phyloP scores from a whole-genome alignment of 2,329 filamentous ascomycete species.

The Apiospora koreana region DNA sequence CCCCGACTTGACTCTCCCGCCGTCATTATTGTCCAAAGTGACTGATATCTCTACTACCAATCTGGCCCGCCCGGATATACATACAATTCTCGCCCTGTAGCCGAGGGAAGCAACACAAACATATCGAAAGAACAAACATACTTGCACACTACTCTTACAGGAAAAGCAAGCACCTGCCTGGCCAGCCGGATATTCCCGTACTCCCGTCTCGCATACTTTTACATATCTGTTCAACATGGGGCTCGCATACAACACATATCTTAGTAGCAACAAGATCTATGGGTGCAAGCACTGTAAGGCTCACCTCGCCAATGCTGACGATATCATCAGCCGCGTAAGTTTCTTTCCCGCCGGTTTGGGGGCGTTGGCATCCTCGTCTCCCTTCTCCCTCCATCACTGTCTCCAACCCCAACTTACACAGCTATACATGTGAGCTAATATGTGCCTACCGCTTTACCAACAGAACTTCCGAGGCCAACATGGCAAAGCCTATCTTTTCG shows the following conservation, averaged over 20 bases:
- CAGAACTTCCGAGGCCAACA: slow-evolving; percentile 98
- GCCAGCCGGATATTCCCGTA: not conserved
- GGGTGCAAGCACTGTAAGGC: slow-evolving; percentile 95
- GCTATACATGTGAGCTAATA: not conserved
- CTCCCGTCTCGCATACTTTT: not conserved
- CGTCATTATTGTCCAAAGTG: not conserved
- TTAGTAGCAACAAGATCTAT: slow-evolving; percentile 84
- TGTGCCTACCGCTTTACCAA: not conserved
- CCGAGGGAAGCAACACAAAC: not conserved
- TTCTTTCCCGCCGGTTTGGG: not conserved
- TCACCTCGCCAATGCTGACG: slow-evolving; percentile 91
- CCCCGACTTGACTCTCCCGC: not conserved
- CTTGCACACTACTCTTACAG: slow-evolving; percentile 6
- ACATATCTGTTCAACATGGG: slow-evolving; percentile 61
- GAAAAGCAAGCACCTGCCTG: slow-evolving; percentile 8
- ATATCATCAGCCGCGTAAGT: slow-evolving; percentile 89
- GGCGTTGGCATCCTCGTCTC: not conserved
- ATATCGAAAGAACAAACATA: not conserved
- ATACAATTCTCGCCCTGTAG: not conserved
- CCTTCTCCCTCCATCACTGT: not conserved
- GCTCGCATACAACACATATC: slow-evolving; percentile 87
- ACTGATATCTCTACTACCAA: not conserved
- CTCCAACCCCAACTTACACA: not conserved
- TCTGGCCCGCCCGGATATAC: not conserved
- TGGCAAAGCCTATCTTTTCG: slow-evolving; percentile 97